A percentile compares a stretch with the other conserved stretches of the same genome.
phyloP scores from a whole-genome alignment of 257 asterid species.

The Cinchona pubescens region DNA sequence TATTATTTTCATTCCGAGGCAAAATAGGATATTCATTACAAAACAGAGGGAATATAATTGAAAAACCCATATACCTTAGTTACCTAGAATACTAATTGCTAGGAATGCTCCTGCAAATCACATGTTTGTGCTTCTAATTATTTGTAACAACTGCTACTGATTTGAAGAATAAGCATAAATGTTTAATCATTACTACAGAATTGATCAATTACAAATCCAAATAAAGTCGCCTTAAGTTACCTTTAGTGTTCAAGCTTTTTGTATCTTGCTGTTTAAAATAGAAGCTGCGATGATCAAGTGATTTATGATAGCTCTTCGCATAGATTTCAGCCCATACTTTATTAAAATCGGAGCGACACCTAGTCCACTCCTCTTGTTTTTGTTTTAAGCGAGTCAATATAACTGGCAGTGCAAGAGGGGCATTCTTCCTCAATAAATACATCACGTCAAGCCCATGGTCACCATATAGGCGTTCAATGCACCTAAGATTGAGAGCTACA shows the following conservation, averaged over 20 bases:
- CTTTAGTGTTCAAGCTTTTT: conserved; percentile 85
- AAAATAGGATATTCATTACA: background rate
- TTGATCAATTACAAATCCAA: conserved; percentile 26
- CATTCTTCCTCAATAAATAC: conserved; percentile 84
- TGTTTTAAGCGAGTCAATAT: conserved; percentile 88
- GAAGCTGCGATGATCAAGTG: conserved; percentile 97
- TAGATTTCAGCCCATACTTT: conserved; percentile 97
- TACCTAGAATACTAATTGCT: background rate
- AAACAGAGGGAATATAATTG: background rate
- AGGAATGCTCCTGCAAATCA: background rate
- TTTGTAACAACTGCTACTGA: background rate
- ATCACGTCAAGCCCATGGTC: conserved; percentile 98
- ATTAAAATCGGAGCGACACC: conserved; percentile 87
- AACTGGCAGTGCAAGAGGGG: conserved; percentile 79
- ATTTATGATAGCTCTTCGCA: conserved; percentile 85
- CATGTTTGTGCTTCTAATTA: background rate
- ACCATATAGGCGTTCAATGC: conserved; percentile 96
- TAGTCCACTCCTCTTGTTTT: conserved; percentile 95
- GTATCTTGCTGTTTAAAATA: conserved; percentile 96
- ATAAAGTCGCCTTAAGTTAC: conserved; percentile 43
- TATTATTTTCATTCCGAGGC: background rate
- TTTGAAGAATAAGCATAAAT: conserved; percentile 7
- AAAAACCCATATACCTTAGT: background rate
- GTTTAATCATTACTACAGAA: too few relatives aligned
- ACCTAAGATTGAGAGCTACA: conserved; percentile 76